Evolutionary conservation across 2,329 filamentous ascomycete species (phyloP).

Genomic region (Mycosphaerella sp.): DNA sequence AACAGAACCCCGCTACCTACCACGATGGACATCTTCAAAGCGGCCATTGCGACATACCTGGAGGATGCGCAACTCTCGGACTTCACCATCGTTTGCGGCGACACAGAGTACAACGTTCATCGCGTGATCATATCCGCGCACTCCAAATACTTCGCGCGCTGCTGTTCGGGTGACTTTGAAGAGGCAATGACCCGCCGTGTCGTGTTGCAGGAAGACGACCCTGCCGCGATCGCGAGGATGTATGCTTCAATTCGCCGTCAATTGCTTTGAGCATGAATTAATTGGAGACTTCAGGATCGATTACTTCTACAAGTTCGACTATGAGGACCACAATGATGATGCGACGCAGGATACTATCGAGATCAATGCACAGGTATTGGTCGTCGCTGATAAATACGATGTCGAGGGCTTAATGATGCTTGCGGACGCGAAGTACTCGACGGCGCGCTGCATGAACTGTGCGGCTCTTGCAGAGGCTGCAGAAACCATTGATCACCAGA

Average conservation of each 20-base stretch:
- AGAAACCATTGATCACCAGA: not conserved
- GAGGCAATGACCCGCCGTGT: not conserved
- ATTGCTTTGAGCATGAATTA: not conserved
- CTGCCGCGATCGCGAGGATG: not conserved
- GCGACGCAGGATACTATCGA: not conserved
- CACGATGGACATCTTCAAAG: not conserved
- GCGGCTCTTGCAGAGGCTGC: not conserved
- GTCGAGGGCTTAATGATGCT: not conserved
- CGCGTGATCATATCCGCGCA: not conserved
- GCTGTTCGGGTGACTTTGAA: not conserved
- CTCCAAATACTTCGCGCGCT: slow-evolving; percentile 5
- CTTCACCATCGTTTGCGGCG: slow-evolving; percentile 1
- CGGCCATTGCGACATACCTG: not conserved
- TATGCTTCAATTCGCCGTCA: not conserved
- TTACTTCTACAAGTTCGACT: not conserved
- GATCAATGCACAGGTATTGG: not conserved
- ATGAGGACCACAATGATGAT: not conserved
- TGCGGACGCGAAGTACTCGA: not conserved
- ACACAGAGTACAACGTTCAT: slow-evolving; percentile 5
- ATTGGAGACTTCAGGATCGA: not conserved
- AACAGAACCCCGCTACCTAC: too few species aligned
- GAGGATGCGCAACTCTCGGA: not conserved
- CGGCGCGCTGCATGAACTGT: too few species aligned
- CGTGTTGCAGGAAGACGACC: not conserved
- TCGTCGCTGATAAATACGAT: not conserved